Base-by-base conservation (phyloP, 75 land plant species). In the Sequoiadendron giganteum region DNA sequence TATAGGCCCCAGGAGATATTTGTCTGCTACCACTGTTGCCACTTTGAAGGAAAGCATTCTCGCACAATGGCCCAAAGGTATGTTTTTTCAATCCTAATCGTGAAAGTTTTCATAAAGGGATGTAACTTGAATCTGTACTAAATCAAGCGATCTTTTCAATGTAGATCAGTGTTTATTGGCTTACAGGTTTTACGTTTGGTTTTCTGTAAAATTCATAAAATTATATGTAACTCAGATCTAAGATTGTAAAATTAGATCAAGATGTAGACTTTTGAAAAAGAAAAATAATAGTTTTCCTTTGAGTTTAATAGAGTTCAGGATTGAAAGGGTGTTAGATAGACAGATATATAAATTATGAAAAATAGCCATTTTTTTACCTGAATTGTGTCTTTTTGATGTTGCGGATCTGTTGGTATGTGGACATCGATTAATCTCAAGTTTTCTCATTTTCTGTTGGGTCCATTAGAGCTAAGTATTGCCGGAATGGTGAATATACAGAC, bases 1-100 rank as follows among this genome's bases (percentile, higher is more conserved):
- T 86, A 94, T 95, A 83, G 97, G 97, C 14, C 97, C 97, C 39
- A 90, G 90, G 68, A 94, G 56, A 72, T 95, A 90, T 75, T 72
- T 93, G 76, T 86, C 92, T 76, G 95, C 97, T 19, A 93, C 97
- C 15, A 95, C 93, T 89, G 92, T 95, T 86, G 90, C 95, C 84
- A 91, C 95, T 77, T 84, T 95, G 87, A 95, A 95, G 85, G 95
- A 95, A 90, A 94, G 90, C 38, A 87, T 95, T 52, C 88, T 95
- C 88, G 94, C 95, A 83, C 93, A 95, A 83, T 94, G 94, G 94
- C 94, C 94, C 86, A 93, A 93, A 94, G 95, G 94, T 93, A 77
- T 8, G 90, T 43, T 61, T 38, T 34, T 21, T 10, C 16, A 49
- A n/a, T 85, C 32, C 52, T 36, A 45, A 34, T 36, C 56, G 36